phyloP scores from a whole-genome alignment of 176 grass and related monocot genomes.

The Oropetium thomaeum region DNA sequence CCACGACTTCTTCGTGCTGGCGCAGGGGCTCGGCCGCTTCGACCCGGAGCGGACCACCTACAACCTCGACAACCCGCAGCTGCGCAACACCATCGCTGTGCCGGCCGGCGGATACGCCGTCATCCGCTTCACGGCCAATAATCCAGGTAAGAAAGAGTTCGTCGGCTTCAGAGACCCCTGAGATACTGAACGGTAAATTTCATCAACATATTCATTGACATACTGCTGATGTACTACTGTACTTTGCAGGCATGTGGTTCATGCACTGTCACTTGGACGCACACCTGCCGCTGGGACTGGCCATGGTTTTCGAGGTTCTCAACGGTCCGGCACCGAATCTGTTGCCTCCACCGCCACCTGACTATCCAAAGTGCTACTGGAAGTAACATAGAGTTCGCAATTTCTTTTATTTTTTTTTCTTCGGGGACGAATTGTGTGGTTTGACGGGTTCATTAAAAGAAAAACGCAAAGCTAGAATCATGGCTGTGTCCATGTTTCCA shows the following conservation, averaged over 20 bases:
- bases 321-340: slow-evolving; percentile 34
- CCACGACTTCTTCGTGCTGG: slow-evolving; percentile 61
- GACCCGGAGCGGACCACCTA: slow-evolving; percentile 21
- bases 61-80: slow-evolving; percentile 52
- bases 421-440: too few species aligned
- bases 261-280: slow-evolving; percentile 65
- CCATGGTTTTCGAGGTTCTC: slow-evolving; percentile 53
- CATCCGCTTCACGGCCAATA: slow-evolving; percentile 55
- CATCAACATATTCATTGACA: too few species aligned
- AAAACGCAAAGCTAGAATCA: neutral
- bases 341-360: slow-evolving; percentile 42
- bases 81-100: slow-evolving; percentile 48
- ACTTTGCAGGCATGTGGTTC: slow-evolving; percentile 53
- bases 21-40: slow-evolving; percentile 56
- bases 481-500: neutral
- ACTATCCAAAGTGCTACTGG: slow-evolving; percentile 40
- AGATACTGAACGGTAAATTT: neutral
- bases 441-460: neutral
- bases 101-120: slow-evolving; percentile 45
- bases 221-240: too few species aligned
- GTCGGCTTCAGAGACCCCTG: neutral
- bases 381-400: too few species aligned
- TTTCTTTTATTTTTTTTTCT: too few species aligned
- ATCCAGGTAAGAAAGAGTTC: slow-evolving; percentile 30
- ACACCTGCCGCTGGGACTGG: slow-evolving; percentile 48